Evolutionary conservation across 2,329 filamentous ascomycete genomes (phyloP).

Genomic region (Apiospora kogelbergensis): DNA sequence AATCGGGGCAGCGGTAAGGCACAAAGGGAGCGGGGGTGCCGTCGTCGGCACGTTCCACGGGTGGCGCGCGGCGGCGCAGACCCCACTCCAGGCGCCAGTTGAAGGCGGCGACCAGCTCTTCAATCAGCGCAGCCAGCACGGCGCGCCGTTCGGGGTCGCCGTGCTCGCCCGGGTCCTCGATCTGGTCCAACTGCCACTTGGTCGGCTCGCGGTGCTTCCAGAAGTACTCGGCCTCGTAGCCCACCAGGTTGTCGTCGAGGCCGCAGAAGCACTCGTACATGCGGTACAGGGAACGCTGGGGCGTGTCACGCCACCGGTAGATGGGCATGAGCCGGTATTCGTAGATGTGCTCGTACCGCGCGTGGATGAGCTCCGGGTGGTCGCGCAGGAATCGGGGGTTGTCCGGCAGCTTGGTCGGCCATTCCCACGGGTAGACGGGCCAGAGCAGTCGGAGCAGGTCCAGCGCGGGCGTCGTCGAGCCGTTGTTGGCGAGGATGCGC

Average conservation of each 20-base stretch:
- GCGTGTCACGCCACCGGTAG: constrained; percentile 25
- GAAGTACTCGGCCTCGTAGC: constrained; percentile 29
- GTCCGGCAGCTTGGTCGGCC: constrained; percentile 3
- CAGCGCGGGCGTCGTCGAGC: neutral
- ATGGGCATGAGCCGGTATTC: constrained; percentile 15
- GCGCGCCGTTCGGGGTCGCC: constrained; percentile 25
- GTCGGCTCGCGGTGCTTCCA: constrained; percentile 21
- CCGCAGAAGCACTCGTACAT: constrained; percentile 29
- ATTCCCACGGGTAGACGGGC: constrained; percentile 15
- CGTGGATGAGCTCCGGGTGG: constrained; percentile 2
- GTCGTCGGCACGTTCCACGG: constrained; percentile 13
- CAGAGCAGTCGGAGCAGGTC: constrained; percentile 11
- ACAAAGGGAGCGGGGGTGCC: constrained; percentile 13
- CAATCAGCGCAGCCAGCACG: constrained; percentile 24
- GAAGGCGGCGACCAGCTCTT: constrained; percentile 23
- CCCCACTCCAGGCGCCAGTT: constrained; percentile 25
- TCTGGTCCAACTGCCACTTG: constrained; percentile 18
- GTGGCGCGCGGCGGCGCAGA: constrained; percentile 16
- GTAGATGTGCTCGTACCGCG: constrained; percentile 15
- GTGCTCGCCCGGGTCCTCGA: constrained; percentile 23
- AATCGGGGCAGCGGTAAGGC: constrained; percentile 11
- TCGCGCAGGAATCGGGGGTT: constrained; percentile 10
- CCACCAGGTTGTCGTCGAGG: constrained; percentile 22
- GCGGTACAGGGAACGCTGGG: constrained; percentile 26
- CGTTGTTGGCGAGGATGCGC: neutral